Conservation (phyloP, 495 filamentous ascomycete genomes). For the Podospora anserina region DNA sequence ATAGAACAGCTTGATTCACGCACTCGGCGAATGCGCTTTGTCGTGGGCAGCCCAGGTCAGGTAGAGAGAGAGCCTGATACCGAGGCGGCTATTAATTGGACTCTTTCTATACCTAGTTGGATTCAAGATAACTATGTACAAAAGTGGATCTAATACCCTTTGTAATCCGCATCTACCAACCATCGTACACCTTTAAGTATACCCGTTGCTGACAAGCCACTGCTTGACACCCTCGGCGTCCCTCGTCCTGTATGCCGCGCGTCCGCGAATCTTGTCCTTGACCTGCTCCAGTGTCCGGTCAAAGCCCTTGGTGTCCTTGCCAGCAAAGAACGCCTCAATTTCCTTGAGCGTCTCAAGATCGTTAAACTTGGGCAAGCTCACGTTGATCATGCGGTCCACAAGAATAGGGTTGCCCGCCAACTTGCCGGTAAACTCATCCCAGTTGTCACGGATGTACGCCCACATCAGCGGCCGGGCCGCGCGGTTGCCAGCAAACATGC, state of each 20-base stretch:
- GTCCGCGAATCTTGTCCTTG: conserved; percentile 72
- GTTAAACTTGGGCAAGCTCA: conserved; percentile 72
- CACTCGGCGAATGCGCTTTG: no score
- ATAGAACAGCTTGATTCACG: no score
- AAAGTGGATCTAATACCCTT: background rate
- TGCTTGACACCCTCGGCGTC: conserved; percentile 65
- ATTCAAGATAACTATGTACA: conserved; percentile 1
- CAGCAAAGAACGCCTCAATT: conserved; percentile 77
- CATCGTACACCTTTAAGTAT: conserved; percentile 16
- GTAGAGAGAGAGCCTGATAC: background rate
- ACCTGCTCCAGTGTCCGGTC: conserved; percentile 75
- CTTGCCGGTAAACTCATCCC: conserved; percentile 62
- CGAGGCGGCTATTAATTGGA: background rate
- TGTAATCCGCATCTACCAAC: background rate
- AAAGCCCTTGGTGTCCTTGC: conserved; percentile 76
- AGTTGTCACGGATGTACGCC: conserved; percentile 79
- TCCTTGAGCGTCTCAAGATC: conserved; percentile 66
- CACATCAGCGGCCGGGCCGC: conserved; percentile 68
- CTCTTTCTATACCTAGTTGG: background rate
- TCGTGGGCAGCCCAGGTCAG: no score
- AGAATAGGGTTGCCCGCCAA: conserved; percentile 77
- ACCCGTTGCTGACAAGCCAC: conserved; percentile 34
- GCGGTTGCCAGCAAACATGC: conserved; percentile 67
- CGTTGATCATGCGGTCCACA: conserved; percentile 79
- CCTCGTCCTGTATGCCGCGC: conserved; percentile 71